phyloP scores from a whole-genome alignment of 2,329 filamentous ascomycete genomes.

The Emergomyces orientalis region DNA sequence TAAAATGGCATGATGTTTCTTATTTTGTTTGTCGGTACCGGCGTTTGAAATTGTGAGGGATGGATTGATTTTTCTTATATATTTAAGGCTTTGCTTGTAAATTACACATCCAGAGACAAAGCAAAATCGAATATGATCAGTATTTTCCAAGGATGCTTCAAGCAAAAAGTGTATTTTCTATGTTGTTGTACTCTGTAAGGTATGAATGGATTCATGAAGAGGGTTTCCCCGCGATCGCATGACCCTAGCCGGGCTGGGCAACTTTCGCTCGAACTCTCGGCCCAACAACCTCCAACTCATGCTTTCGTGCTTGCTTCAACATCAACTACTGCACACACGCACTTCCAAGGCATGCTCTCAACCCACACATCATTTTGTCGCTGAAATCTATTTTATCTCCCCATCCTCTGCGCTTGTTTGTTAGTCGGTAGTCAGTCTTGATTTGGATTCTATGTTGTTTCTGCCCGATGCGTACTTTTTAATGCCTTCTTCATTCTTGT shows the following conservation, averaged over 20 bases:
- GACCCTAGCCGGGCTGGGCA: constrained; percentile 18
- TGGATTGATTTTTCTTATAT: neutral
- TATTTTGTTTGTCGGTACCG: neutral
- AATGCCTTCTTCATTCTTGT: constrained; percentile 15
- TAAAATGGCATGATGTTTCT: neutral
- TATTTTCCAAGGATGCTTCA: neutral
- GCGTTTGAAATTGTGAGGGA: neutral
- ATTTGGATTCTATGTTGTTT: constrained; percentile 17
- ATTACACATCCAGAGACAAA: neutral
- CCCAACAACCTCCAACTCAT: neutral
- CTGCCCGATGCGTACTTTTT: constrained; percentile 29
- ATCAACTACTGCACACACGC: neutral
- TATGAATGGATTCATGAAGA: too few relatives aligned
- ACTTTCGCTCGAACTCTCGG: neutral
- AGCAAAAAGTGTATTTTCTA: neutral
- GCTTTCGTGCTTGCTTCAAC: neutral
- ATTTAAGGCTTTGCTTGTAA: constrained; percentile 3
- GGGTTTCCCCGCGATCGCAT: constrained; percentile 28
- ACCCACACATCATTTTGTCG: neutral
- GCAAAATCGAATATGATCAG: neutral
- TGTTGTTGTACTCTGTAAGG: neutral
- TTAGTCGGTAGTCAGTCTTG: constrained; percentile 6
- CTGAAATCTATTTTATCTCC: constrained; percentile 1
- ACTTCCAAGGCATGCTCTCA: neutral
- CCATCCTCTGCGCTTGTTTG: neutral